A percentile compares a stretch with the other conserved stretches of the same genome.
These are phyloP conservation scores for Sherardia arvensis DNA, from an alignment of 257 asterid genomes.

Conservation along the genomic window DNA sequence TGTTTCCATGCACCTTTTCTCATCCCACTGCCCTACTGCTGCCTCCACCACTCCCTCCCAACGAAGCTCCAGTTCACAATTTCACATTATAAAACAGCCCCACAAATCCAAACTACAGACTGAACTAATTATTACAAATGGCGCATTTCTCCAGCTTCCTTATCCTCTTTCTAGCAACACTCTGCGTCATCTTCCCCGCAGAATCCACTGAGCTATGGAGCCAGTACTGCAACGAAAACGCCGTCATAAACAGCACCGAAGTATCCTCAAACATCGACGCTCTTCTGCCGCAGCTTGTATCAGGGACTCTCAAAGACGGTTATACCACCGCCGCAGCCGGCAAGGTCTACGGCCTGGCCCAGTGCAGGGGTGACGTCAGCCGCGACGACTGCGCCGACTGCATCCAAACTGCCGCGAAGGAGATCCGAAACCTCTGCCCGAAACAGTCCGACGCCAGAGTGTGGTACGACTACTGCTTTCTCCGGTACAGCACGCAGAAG, in stretches of 20 bases:
- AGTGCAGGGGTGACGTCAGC: slow-evolving; percentile 73
- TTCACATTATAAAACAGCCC: neutral
- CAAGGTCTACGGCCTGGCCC: slow-evolving; percentile 52
- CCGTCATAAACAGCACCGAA: neutral
- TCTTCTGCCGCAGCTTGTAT: neutral
- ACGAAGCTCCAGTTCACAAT: neutral
- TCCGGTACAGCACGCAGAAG: slow-evolving; percentile 26
- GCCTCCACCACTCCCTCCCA: neutral
- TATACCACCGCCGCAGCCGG: neutral
- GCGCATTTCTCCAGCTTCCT: neutral
- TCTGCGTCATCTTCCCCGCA: neutral
- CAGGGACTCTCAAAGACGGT: neutral
- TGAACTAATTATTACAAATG: neutral
- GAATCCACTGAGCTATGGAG: neutral
- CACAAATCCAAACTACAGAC: neutral
- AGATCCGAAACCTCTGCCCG: slow-evolving; percentile 37
- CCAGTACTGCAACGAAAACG: neutral
- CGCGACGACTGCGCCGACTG: slow-evolving; percentile 44
- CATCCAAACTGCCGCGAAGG: slow-evolving; percentile 40
- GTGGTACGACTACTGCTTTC: slow-evolving; percentile 65
- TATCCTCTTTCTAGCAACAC: neutral
- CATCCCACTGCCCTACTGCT: neutral
- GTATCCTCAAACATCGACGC: neutral
- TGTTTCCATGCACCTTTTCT: neutral
- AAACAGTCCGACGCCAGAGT: slow-evolving; percentile 42